phyloP scores from a whole-genome alignment of 345 rosid genomes.

The Viola odorata region DNA sequence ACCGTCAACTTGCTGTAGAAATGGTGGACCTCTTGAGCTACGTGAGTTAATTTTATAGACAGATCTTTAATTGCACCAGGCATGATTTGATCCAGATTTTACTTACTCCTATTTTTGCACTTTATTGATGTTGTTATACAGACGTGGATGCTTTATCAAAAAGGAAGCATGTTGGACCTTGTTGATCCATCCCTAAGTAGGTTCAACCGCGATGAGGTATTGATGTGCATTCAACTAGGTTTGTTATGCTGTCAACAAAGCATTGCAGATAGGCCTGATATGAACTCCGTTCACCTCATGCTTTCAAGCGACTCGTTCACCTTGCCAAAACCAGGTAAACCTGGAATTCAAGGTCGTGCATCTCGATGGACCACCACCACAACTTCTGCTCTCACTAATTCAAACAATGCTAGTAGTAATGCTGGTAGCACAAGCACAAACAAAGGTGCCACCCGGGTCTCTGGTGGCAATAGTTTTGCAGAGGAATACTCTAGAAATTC shows the following conservation, averaged over 20 bases:
- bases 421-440: slow-evolving; percentile 23
- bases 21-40: slow-evolving; percentile 65
- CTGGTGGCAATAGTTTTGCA: slow-evolving; percentile 40
- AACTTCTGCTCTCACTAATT: slow-evolving; percentile 30
- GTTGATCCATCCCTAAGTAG: slow-evolving; percentile 56
- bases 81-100: not conserved
- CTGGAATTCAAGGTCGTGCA: slow-evolving; percentile 65
- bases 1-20: slow-evolving; percentile 37
- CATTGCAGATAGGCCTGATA: slow-evolving; percentile 59
- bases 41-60: slow-evolving; percentile 39
- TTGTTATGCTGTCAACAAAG: slow-evolving; percentile 76
- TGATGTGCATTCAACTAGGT: slow-evolving; percentile 73
- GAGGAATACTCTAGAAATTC: slow-evolving; percentile 85
- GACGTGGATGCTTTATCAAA: slow-evolving; percentile 67
- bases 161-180: slow-evolving; percentile 46
- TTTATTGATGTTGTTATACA: slow-evolving; percentile 15
- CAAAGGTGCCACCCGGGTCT: slow-evolving; percentile 31
- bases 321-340: slow-evolving; percentile 71
- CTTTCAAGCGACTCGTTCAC: slow-evolving; percentile 79
- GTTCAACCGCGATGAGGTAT: slow-evolving; percentile 64
- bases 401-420: slow-evolving; percentile 18
- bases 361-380: slow-evolving; percentile 42
- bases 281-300: slow-evolving; percentile 76
- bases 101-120: not conserved
- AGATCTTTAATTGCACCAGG: not conserved